Evolutionary conservation across 225 moss, liverwort and hornwort species (phyloP).

Genomic region (Ulota crispa): DNA sequence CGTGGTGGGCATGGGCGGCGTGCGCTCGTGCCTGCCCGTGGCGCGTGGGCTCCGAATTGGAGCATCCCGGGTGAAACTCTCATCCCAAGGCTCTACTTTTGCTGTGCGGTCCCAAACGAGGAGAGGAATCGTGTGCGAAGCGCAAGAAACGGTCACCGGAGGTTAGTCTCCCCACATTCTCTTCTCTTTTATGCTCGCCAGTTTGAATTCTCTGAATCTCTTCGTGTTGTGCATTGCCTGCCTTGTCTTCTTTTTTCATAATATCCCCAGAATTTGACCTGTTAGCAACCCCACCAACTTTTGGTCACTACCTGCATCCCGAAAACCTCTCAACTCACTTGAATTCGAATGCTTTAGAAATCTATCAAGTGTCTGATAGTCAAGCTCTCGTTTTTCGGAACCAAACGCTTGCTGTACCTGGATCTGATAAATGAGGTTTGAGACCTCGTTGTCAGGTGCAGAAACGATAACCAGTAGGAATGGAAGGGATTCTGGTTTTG

Average conservation of each 20-base stretch:
- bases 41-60: constrained; percentile 67
- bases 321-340: neutral
- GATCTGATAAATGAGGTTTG: neutral
- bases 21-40: constrained; percentile 42
- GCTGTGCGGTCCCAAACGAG: constrained; percentile 14
- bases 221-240: neutral
- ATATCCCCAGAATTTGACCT: neutral
- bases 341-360: neutral
- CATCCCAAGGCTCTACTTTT: neutral
- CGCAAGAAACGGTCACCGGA: constrained; percentile 78
- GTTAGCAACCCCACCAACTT: neutral
- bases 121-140: constrained; percentile 66
- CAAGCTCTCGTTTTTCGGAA: too few relatives aligned
- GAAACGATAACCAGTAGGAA: neutral
- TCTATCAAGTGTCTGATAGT: neutral
- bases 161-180: constrained; percentile 15
- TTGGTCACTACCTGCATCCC: neutral
- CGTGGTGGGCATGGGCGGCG: constrained; percentile 31
- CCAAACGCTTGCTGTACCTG: neutral
- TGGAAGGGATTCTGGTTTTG: neutral
- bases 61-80: constrained; percentile 1
- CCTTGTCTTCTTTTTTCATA: neutral
- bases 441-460: neutral
- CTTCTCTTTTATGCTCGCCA: too few relatives aligned
- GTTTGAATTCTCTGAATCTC: neutral